A percentile compares a stretch with the other conserved stretches of the same genome.
These are phyloP conservation scores for Aspergillus brasiliensis DNA, from an alignment of 2,329 filamentous ascomycete species.

Conservation along the genomic window DNA sequence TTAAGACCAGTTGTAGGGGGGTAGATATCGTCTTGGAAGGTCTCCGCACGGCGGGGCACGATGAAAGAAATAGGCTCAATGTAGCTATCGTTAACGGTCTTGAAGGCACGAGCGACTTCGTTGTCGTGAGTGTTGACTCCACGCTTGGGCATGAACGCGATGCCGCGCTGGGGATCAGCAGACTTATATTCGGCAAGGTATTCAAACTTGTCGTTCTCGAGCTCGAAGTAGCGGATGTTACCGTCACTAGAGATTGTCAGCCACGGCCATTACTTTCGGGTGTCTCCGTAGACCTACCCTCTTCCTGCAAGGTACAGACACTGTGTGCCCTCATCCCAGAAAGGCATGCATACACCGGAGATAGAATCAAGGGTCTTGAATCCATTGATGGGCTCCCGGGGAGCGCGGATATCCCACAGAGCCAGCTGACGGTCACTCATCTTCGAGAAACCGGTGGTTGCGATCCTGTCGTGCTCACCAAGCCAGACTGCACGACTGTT, in stretches of 20 bases:
- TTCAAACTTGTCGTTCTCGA: constrained; percentile 98
- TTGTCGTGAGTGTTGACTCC: constrained; percentile 97
- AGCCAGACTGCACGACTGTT: constrained; percentile 97
- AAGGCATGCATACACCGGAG: constrained; percentile 97
- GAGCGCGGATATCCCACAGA: constrained; percentile 87
- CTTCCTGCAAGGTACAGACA: constrained; percentile 96
- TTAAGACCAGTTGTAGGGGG: constrained; percentile 80
- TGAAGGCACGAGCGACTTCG: constrained; percentile 92
- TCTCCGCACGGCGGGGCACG: constrained; percentile 87
- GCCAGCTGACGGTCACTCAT: constrained; percentile 98
- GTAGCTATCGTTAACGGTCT: constrained; percentile 92
- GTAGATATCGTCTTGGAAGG: constrained; percentile 96
- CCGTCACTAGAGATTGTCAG: constrained; percentile 67
- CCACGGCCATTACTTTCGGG: neutral
- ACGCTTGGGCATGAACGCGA: constrained; percentile 92
- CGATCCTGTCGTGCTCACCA: constrained; percentile 93
- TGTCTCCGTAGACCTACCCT: constrained; percentile 62
- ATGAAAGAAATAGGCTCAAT: constrained; percentile 98
- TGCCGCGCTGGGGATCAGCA: constrained; percentile 87
- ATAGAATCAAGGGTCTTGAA: constrained; percentile 92
- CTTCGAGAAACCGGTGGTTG: constrained; percentile 93
- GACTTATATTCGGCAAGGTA: constrained; percentile 97
- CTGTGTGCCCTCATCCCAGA: constrained; percentile 97
- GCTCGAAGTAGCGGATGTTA: constrained; percentile 99
- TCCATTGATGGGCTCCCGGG: constrained; percentile 79